Evolutionary conservation across 1,139 yeast species (phyloP), one percentile per base, ranked within the genome.

Genomic region (Waltiozyma sp.): DNA sequence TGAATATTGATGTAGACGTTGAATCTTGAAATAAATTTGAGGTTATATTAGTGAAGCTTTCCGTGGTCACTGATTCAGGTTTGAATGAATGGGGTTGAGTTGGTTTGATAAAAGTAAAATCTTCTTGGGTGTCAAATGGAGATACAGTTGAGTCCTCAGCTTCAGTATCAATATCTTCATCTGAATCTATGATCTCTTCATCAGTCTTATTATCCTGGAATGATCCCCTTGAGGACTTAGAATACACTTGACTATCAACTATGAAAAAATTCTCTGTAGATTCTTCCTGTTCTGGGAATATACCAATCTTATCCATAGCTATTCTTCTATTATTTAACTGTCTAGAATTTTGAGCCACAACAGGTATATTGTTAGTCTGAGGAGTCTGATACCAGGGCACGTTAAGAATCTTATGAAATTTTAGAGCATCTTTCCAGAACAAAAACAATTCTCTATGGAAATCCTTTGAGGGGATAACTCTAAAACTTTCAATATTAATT

Each of bases 371-470:
- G 18, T 45, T 45, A 4, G 40, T 38, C 16, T 45, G 49, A 1
- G 48, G 51, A 2, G 48, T 41, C 33, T 59, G 56, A 15, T 48
- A 44, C 67, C 66, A 63, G 1, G 62, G 62, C 2, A 43, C 45
- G 3, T 39, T 39, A 16, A 62, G 41, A 7, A 47, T 40, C 7
- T 56, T 44, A 41, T 71, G 54, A 34, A 49, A 49, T 4, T 51
- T 47, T 33, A 71, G 38, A 8, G 62, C 54, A 9, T 53, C 52
- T 18, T 48, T 50, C 77, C 77, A 72, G 49, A 49, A 50, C 11
- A 15, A 52, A 52, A 51, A 19, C 9, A 38, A 10, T 47, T 49
- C 13, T 65, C 43, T 26, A 45, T 45, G 3, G 43, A 40, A 1
- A 63, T 62, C 31, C 59, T 37, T 2, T 68, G 19, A 49, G 37